Evolutionary conservation across 108 stramenopile genomes (phyloP), one percentile per base, ranked within the genome.

Genomic region (Fragilaria crotonensis): DNA sequence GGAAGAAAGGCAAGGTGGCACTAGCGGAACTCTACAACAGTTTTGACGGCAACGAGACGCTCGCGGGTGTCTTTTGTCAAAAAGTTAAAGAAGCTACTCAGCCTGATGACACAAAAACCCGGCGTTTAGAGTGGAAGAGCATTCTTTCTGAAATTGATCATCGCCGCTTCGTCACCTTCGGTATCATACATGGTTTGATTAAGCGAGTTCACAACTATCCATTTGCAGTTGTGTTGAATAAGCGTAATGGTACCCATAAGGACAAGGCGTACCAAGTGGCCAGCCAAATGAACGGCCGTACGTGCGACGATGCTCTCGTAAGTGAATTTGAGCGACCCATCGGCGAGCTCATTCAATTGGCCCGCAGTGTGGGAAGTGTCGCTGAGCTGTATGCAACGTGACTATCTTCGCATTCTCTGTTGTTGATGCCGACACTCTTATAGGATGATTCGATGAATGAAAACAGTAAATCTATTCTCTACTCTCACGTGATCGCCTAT

Each of bases 61-160:
- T 44, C 17, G 11, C 9, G 41, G 17, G 41, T 14, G 9, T 44
- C 9, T 44, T 44, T 14, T 44, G 9, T 44, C 25, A 25, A 60
- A n/a, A n/a, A n/a, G n/a, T n/a, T n/a, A n/a, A n/a, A n/a, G n/a
- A n/a, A n/a, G n/a, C n/a, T n/a, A n/a, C n/a, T n/a, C n/a, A n/a
- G n/a, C n/a, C n/a, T n/a, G n/a, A n/a, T n/a, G n/a, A n/a, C n/a
- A n/a, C n/a, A n/a, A n/a, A n/a, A n/a, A n/a, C n/a, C n/a, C n/a
- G 33, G 28, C 36, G 30, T 7, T 68, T 77, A 17, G 85, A 85
- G 31, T 84, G 83, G 85, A 78, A 75, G 17, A 57, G 64, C 25
- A 65, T 80, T 17, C n/a, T n/a, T n/a, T n/a, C n/a, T n/a, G n/a
- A n/a, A n/a, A 81, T 95, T 63, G 94, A 95, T 68, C 89, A 93